Conservation (phyloP, 1,139 yeast genomes). For the Pichia sp. region DNA sequence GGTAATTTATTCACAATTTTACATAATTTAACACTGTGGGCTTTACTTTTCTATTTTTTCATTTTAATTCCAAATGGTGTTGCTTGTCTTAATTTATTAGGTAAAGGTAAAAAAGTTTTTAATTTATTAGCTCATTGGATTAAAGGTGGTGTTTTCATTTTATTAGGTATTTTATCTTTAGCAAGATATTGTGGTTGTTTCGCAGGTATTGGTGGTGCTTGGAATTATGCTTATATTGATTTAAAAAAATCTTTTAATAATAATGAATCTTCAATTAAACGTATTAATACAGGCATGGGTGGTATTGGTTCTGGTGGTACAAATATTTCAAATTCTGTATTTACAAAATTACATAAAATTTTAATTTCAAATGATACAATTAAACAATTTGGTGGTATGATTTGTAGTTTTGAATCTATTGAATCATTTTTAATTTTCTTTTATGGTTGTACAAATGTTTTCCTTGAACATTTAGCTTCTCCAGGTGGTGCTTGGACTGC, state of each 20-base stretch:
- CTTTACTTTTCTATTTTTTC: slow-evolving; percentile 55
- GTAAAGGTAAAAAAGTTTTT: slow-evolving; percentile 60
- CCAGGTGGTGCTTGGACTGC: slow-evolving; percentile 79
- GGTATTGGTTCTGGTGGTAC: slow-evolving; percentile 11
- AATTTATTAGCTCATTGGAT: slow-evolving; percentile 90
- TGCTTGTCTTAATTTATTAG: slow-evolving; percentile 66
- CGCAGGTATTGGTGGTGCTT: slow-evolving; percentile 74
- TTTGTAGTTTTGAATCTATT: slow-evolving; percentile 72
- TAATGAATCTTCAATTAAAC: slow-evolving; percentile 10
- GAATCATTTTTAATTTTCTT: slow-evolving; percentile 76
- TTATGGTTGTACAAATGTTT: slow-evolving; percentile 83
- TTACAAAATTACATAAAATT: slow-evolving; percentile 3
- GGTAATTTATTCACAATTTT: slow-evolving; percentile 35
- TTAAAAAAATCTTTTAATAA: neutral
- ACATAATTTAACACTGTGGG: slow-evolving; percentile 56
- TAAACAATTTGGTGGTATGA: slow-evolving; percentile 28
- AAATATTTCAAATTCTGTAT: slow-evolving; percentile 5
- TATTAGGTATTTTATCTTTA: slow-evolving; percentile 67
- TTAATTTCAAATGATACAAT: slow-evolving; percentile 1
- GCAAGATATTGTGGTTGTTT: slow-evolving; percentile 86
- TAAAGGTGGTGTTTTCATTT: slow-evolving; percentile 86
- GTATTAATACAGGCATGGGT: slow-evolving; percentile 4
- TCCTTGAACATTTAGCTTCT: slow-evolving; percentile 80
- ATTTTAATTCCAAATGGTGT: slow-evolving; percentile 67
- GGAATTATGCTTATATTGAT: slow-evolving; percentile 60